phyloP scores from a whole-genome alignment of 83 land plant species.

The Diphasiastrum complanatum region DNA sequence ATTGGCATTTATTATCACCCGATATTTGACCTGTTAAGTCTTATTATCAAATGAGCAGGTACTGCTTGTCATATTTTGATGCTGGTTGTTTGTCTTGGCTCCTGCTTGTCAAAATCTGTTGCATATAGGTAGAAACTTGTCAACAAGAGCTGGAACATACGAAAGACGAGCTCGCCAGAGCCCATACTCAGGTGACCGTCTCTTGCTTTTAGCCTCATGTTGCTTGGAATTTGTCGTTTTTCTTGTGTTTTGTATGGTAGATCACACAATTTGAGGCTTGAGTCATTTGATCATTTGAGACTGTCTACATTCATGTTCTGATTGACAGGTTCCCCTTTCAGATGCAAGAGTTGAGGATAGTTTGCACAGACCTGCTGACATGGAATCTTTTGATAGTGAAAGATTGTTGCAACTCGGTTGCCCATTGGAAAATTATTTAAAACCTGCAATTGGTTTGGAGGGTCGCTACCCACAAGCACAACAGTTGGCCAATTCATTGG shows the following conservation, averaged over 20 bases:
- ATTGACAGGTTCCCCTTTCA: conserved; percentile 79
- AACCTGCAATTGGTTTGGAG: conserved; percentile 4
- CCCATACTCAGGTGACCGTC: conserved; percentile 71
- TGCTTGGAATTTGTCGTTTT: neutral
- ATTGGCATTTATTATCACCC: too few relatives aligned
- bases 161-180: conserved; percentile 68
- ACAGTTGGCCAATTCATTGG: too few relatives aligned
- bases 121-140: conserved; percentile 67
- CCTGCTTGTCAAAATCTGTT: too few relatives aligned
- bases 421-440: conserved; percentile 6
- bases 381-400: conserved; percentile 80
- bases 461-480: conserved; percentile 25
- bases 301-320: neutral
- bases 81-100: too few relatives aligned
- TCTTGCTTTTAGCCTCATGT: neutral
- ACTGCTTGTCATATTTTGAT: too few relatives aligned
- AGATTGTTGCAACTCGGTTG: conserved; percentile 45
- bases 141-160: conserved; percentile 70
- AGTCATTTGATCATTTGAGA: neutral
- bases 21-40: too few relatives aligned
- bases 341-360: conserved; percentile 88
- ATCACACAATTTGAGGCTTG: too few relatives aligned
- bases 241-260: too few relatives aligned
- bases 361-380: conserved; percentile 66
- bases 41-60: too few relatives aligned